Base-by-base conservation (phyloP, 768 basidiomycete genomes). In the Boletus reticuloceps region DNA sequence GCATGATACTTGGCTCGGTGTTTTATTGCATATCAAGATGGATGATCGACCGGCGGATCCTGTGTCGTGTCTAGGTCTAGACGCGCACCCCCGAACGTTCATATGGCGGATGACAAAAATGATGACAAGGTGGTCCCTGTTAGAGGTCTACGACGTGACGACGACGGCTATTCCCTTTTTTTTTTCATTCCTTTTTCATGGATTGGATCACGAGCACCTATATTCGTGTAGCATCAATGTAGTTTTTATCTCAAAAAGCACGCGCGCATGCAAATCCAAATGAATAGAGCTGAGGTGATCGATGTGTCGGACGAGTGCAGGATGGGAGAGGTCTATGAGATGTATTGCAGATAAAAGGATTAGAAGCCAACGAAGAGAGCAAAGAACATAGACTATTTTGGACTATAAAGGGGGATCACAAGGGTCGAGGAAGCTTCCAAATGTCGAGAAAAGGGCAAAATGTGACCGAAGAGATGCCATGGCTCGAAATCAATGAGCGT, bases 1-100 rank as follows among this genome's bases (percentile, higher is more conserved):
- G 81, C 20, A 72, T 85, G 54, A 70, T 88, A 51, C 67, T 77
- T 27, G 87, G 88, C 10, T 86, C 87, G 5, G 53, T 81, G 25
- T 74, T 85, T 59, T 74, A 88, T 51, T 65, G 85, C 11, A 70
- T 72, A 34, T 77, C 84, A 19, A 81, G 74, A 63, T 55, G 83
- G 29, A 73, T 68, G 50, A 74, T 83, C 41, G 69, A 82, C 58
- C 61, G 66, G 25, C 67, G 70, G 12, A 46, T 83, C 40, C 60
- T 79, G 13, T 77, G 75, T 42, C 74, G 74, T 36, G 81, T 85
- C 29, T 86, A 74, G n/a, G 1, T 29, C 29, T 29, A 29, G 29
- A 29, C 29, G 8, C 29, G 8, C 29, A 29, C 29, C 29, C 8
- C 2, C 8, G 9, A 29, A 29, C 29, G 29, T 29, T 29, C 29